Evolutionary conservation across 2,329 filamentous ascomycete species (phyloP), one percentile per base, ranked within the genome.

Genomic region (Trichocomaceae sp.): DNA sequence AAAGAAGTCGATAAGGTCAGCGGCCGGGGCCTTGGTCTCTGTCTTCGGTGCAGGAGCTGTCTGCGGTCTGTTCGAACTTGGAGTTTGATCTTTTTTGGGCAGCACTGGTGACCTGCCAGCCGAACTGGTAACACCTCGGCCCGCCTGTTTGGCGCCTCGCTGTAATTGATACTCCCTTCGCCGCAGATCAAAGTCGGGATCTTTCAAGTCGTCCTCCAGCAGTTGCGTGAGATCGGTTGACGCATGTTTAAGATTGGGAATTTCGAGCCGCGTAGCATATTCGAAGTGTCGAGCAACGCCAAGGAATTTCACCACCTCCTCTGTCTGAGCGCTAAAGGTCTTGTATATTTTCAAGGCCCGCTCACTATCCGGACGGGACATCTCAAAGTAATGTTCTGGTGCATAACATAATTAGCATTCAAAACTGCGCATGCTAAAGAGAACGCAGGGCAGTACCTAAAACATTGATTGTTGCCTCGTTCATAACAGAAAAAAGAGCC

Each of bases 401-500:
- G 53, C 31, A 22, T 2, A 5, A 29, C 31, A 22, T 2, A 5
- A 29, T 57, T 42, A 54, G 51, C 23, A 23, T n/a, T 44, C 17
- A 15, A 31, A 10, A 0, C 3, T 20, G 29, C 8, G 19, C 12
- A 37, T 29, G 26, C 31, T 13, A 13, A 8, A 3, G 2, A 9
- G 1, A 50, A 13, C 20, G 7, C 31, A 51, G 52, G 17, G 12
- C 66, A 83, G 61, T 77, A 95, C 92, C 90, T 55, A 99, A 77
- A 57, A 99, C 90, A 71, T 95, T 96, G 74, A 99, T 99, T 67
- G 96, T 88, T 48, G 89, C 93, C 73, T 96, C 90, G 67, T 99
- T 99, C 74, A 96, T 86, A 47, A 93, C 89, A 65, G 95, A 90
- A 75, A 96, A 99, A 53, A 99, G 77, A 13, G 88, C 85, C 58